These are phyloP conservation scores for Coniosporium apollinis DNA, from an alignment of 495 filamentous ascomycete genomes.

Conservation along the genomic window DNA sequence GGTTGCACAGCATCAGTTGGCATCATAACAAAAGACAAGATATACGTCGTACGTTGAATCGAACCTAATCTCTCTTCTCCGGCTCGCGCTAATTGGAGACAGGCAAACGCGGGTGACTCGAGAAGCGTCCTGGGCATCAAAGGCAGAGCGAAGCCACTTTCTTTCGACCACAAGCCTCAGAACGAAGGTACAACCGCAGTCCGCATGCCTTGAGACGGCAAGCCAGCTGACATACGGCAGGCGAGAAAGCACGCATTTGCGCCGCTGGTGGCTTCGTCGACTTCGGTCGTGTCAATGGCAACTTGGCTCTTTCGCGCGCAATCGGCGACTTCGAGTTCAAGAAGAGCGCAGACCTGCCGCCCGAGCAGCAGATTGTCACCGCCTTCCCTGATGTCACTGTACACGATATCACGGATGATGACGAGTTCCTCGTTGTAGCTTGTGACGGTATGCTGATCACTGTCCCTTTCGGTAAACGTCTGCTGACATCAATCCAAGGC, in stretches of 20 bases:
- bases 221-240: constrained; percentile 28
- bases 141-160: constrained; percentile 88
- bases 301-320: constrained; percentile 90
- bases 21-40: constrained; percentile 74
- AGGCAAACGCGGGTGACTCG: constrained; percentile 96
- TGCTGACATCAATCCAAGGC: constrained; percentile 34
- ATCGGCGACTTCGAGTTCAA: constrained; percentile 99
- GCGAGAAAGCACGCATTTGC: constrained; percentile 88
- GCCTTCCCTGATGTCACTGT: constrained; percentile 85
- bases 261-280: constrained; percentile 96
- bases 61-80: background rate
- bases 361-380: constrained; percentile 95
- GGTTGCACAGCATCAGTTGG: constrained; percentile 90
- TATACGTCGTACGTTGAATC: constrained; percentile 65
- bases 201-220: background rate
- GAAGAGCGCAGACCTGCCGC: constrained; percentile 89
- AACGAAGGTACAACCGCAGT: constrained; percentile 58
- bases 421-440: constrained; percentile 92
- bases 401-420: constrained; percentile 79
- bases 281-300: constrained; percentile 95
- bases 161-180: constrained; percentile 96
- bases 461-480: background rate
- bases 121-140: constrained; percentile 87
- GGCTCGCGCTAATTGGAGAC: constrained; percentile 12
- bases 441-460: constrained; percentile 56